A percentile compares a stretch with the other conserved stretches of the same genome.
Conservation (phyloP, 352 stramenopile genomes). For the Phytophthora parvispora region DNA sequence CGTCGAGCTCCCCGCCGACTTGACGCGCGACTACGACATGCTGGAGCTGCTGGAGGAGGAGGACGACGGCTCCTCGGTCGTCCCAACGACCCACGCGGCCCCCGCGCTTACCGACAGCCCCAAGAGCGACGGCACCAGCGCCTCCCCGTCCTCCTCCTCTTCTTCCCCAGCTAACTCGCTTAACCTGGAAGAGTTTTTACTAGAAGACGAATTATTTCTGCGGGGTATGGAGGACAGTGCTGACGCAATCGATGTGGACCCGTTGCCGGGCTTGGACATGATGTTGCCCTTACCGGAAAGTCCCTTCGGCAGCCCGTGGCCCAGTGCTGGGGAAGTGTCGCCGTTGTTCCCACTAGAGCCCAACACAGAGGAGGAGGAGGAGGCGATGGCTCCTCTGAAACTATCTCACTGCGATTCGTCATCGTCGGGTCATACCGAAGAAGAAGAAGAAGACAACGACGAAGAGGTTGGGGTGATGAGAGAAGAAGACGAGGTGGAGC, state of each 20-base stretch:
- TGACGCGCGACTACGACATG: slow-evolving; percentile 52
- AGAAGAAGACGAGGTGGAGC: slow-evolving; percentile 49
- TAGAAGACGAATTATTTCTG: slow-evolving; percentile 50
- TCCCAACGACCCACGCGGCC: background rate
- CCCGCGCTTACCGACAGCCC: slow-evolving; percentile 13
- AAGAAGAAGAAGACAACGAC: slow-evolving; percentile 27
- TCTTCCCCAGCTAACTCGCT: background rate
- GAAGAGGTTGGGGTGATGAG: background rate
- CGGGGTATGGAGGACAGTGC: slow-evolving; percentile 10
- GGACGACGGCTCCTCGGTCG: background rate
- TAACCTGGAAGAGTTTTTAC: slow-evolving; percentile 41
- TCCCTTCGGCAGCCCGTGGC: slow-evolving; percentile 30
- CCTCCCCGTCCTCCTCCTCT: background rate
- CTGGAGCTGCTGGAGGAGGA: slow-evolving; percentile 43
- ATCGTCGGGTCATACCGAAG: slow-evolving; percentile 26
- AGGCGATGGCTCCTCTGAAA: slow-evolving; percentile 26
- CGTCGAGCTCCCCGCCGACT: slow-evolving; percentile 34
- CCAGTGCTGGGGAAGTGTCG: slow-evolving; percentile 31
- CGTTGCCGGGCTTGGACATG: slow-evolving; percentile 52
- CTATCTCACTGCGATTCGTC: slow-evolving; percentile 25
- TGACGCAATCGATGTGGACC: slow-evolving; percentile 41
- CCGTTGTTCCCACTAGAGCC: slow-evolving; percentile 18
- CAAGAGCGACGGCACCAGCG: slow-evolving; percentile 16
- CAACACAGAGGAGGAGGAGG: slow-evolving; percentile 10
- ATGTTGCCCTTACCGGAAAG: slow-evolving; percentile 60